Base-by-base conservation (phyloP, 23 red algal species). In the Cyanidiococcus yangmingshanensis region DNA sequence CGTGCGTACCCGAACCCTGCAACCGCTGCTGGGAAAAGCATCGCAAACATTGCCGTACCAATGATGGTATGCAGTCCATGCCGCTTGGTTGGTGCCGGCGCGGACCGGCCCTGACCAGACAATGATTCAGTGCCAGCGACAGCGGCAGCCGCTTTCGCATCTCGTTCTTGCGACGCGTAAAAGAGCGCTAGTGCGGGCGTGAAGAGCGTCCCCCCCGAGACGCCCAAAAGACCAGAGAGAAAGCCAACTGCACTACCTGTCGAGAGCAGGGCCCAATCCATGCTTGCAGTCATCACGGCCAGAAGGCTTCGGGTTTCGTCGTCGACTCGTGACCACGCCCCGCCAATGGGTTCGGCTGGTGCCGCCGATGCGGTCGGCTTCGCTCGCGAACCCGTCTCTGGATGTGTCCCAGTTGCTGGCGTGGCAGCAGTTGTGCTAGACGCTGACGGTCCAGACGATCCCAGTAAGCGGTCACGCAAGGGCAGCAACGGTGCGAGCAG, bases 161-260 rank as follows among this genome's bases (percentile, higher is more conserved):
- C 32, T 29, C n/a, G 3, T 7, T 71, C 59, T 25, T 57, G 25
- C 0, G 75, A 50, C 1, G 82, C 76, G 2, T 59, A 50, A 12
- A 80, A 33, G 15, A 89, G 40, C 2, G 90, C 86, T 24, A 95
- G 84, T 39, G 87, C 12, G 2, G 90, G 90, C 0, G 85, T 88
- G 57, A 85, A 81, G 50, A 95, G 78, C 18, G 80, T 85, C 3
- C 90, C 90, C 76, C 90, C 90, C 41, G 76, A 79, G 51, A 95
- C 80, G 41, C 90, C 90, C 0, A 95, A 68, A 58, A 95, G 75
- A 1, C 90, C 90, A 21, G 90, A 88, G 15, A 83, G 77, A 33
- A 95, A 82, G 0, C 90, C 90, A 1, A 88, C 75, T 0, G 74
- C 68, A 32, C 51, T 58, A 1, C 85, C 90, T 39, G 51, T 37